These are phyloP conservation scores for Leishmania mexicana DNA, from an alignment of 208 protist genomes.

Conservation along the genomic window DNA sequence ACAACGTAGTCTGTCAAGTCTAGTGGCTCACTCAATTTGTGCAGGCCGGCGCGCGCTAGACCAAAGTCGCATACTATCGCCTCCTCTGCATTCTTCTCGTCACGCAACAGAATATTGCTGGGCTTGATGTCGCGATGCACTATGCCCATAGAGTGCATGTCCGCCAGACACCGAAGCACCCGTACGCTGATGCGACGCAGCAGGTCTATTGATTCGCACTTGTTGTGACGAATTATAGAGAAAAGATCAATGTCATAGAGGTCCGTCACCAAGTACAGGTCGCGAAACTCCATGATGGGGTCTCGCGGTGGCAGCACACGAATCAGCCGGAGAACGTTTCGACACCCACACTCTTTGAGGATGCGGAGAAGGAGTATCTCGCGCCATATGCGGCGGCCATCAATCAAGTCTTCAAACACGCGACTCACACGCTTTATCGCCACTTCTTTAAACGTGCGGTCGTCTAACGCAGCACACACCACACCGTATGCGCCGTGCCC, in stretches of 20 bases:
- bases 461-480: conserved; percentile 85
- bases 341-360: conserved; percentile 91
- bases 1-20: conserved; percentile 97
- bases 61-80: conserved; percentile 95
- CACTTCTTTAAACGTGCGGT: conserved; percentile 82
- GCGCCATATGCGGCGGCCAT: conserved; percentile 96
- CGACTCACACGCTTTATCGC: conserved; percentile 98
- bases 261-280: conserved; percentile 91
- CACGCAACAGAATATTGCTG: conserved; percentile 94
- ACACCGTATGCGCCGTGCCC: conserved; percentile 92
- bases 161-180: conserved; percentile 94
- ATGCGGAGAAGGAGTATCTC: conserved; percentile 95
- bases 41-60: conserved; percentile 78
- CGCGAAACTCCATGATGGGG: conserved; percentile 70
- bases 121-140: conserved; percentile 97
- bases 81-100: conserved; percentile 76
- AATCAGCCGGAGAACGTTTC: conserved; percentile 90
- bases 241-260: conserved; percentile 96
- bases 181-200: conserved; percentile 96
- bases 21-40: conserved; percentile 66
- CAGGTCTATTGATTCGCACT: conserved; percentile 69
- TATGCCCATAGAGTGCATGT: conserved; percentile 97
- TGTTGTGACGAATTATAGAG: conserved; percentile 63
- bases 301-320: conserved; percentile 77
- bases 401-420: conserved; percentile 95